phyloP scores from a whole-genome alignment of 2,329 filamentous ascomycete genomes.

The Phaeosphaeria sp. region DNA sequence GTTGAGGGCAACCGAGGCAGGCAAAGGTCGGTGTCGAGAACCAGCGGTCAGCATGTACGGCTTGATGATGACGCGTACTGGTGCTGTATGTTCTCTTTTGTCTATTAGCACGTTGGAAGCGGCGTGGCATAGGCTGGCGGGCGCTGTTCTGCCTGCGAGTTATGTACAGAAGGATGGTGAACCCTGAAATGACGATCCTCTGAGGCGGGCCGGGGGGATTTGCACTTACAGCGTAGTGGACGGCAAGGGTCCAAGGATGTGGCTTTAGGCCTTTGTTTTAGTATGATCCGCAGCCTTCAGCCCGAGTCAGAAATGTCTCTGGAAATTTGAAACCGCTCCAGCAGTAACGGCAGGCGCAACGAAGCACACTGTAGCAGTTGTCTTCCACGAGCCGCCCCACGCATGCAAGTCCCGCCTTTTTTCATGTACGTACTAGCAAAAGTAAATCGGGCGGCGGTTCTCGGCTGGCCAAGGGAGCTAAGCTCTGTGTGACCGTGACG shows the following conservation, averaged over 20 bases:
- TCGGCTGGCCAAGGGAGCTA: conserved; percentile 17
- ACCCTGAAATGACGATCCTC: conserved; percentile 24
- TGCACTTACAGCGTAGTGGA: conserved; percentile 24
- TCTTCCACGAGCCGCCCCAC: conserved; percentile 18
- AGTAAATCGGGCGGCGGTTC: conserved; percentile 16
- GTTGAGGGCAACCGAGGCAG: neutral
- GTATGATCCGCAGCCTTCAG: neutral
- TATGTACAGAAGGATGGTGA: conserved; percentile 16
- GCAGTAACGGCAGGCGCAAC: conserved; percentile 6
- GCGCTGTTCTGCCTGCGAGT: conserved; percentile 13
- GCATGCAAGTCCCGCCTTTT: conserved; percentile 7
- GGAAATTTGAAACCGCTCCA: neutral
- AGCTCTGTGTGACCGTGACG: conserved; percentile 16
- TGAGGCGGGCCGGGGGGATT: conserved; percentile 13
- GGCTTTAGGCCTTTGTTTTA: neutral
- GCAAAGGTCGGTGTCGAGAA: neutral
- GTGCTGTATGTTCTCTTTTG: conserved; percentile 3
- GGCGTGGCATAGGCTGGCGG: conserved; percentile 17
- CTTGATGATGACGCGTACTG: neutral
- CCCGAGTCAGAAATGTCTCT: neutral
- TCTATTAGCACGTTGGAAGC: conserved; percentile 19
- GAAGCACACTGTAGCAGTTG: conserved; percentile 11
- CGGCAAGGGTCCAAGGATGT: conserved; percentile 4
- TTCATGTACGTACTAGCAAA: conserved; percentile 22
- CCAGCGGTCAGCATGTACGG: conserved; percentile 2